phyloP scores from a whole-genome alignment of 805 yeast genomes.

The Candida nanaspora region DNA sequence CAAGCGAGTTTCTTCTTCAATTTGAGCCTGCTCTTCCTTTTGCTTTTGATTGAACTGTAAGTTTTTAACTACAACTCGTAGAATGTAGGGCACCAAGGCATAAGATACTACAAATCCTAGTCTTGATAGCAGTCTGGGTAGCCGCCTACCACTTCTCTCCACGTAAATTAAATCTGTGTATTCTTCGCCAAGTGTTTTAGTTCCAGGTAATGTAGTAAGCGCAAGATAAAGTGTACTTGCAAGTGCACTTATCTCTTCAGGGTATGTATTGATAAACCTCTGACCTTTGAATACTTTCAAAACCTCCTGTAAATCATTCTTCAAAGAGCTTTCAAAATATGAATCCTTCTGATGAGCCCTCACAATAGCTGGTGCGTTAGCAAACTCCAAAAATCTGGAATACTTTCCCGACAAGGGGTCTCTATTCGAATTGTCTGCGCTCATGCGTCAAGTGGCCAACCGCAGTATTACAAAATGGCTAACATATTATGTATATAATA shows the following conservation, averaged over 20 bases:
- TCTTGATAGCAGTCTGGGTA: conserved; percentile 40
- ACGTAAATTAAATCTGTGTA: conserved; percentile 78
- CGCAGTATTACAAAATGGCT: too few relatives aligned
- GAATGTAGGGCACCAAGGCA: conserved; percentile 54
- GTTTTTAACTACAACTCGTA: conserved; percentile 21
- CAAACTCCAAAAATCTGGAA: conserved; percentile 46
- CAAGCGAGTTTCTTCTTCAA: too few relatives aligned
- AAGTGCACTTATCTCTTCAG: conserved; percentile 50
- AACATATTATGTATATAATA: too few relatives aligned
- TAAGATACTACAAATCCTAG: conserved; percentile 54
- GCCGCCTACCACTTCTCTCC: conserved; percentile 37
- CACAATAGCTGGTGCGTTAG: conserved; percentile 86
- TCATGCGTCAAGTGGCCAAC: too few relatives aligned
- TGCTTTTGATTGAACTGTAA: conserved; percentile 10
- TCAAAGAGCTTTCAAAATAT: conserved; percentile 53
- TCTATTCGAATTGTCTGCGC: background rate
- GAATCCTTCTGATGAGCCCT: conserved; percentile 88
- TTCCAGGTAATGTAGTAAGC: conserved; percentile 68
- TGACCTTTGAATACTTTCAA: conserved; percentile 52
- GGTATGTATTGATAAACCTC: conserved; percentile 54
- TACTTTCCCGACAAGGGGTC: background rate
- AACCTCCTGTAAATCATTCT: conserved; percentile 48
- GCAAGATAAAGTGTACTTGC: conserved; percentile 60
- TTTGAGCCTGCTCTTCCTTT: conserved; percentile 10
- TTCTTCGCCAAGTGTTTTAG: conserved; percentile 89